Evolutionary conservation across 495 filamentous ascomycete genomes (phyloP).

Genomic region (Chaetomium cochliodes): DNA sequence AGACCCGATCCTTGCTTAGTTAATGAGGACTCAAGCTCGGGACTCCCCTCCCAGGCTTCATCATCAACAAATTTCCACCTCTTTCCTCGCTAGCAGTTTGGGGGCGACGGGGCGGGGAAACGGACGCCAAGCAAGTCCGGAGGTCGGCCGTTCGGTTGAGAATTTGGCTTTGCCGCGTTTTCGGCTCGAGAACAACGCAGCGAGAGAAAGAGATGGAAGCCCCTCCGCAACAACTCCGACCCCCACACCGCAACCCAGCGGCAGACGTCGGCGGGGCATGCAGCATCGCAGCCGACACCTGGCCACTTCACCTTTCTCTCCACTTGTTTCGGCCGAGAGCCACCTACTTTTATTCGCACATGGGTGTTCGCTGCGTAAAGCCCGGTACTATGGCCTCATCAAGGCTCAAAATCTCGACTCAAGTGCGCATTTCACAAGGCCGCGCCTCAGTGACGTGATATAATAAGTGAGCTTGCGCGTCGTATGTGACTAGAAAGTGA

Average conservation of each 20-base stretch:
- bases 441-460: too few relatives aligned
- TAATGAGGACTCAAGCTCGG: too few relatives aligned
- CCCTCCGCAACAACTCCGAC: not conserved
- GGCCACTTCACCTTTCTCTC: not conserved
- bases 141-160: not conserved
- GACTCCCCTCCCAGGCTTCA: too few relatives aligned
- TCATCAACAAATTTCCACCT: too few relatives aligned
- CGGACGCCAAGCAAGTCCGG: not conserved
- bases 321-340: not conserved
- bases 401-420: not conserved
- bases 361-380: not conserved
- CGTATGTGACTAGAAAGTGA: not conserved
- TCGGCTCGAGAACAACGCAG: slow-evolving; percentile 11
- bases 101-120: not conserved
- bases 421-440: not conserved
- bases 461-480: not conserved
- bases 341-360: not conserved
- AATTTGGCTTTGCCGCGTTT: slow-evolving; percentile 7
- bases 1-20: too few relatives aligned
- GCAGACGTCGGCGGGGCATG: not conserved
- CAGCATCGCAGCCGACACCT: not conserved
- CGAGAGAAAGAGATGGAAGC: not conserved
- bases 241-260: slow-evolving; percentile 17
- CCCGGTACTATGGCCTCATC: too few relatives aligned
- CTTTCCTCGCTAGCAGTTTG: not conserved